Percentiles rank a stretch among this genome's conserved stretches.
phyloP scores from a whole-genome alignment of 352 stramenopile species.

The Phytophthora macrochlamydospora region DNA sequence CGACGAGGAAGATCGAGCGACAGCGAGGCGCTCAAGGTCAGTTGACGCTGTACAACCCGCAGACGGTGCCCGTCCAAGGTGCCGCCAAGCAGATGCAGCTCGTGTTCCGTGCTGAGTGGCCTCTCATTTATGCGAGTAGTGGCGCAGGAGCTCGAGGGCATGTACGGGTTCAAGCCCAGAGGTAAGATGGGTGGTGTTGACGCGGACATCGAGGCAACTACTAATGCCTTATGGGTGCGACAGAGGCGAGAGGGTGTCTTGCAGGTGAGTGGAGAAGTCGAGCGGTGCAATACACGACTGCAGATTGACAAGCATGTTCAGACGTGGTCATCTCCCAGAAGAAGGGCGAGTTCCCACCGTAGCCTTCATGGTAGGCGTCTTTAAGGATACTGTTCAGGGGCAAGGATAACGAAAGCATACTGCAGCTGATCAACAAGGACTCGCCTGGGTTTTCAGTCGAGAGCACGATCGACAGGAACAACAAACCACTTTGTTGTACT shows the following conservation, averaged over 20 bases:
- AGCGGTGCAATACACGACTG: neutral
- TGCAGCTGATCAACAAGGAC: conserved; percentile 51
- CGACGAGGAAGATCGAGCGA: conserved; percentile 41
- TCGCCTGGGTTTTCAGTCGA: conserved; percentile 37
- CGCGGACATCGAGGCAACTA: neutral
- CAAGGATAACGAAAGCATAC: neutral
- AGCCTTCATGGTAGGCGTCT: conserved; percentile 59
- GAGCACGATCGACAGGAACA: conserved; percentile 50
- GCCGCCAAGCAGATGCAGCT: neutral
- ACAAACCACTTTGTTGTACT: neutral
- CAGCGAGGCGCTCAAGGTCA: conserved; percentile 51
- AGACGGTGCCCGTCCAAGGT: conserved; percentile 55
- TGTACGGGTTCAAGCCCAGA: conserved; percentile 64
- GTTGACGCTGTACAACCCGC: conserved; percentile 63
- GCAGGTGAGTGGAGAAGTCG: conserved; percentile 37
- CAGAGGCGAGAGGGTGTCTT: conserved; percentile 59
- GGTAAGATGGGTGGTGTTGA: conserved; percentile 17
- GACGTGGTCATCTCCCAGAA: conserved; percentile 83
- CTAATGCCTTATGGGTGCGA: neutral
- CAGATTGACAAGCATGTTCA: conserved; percentile 19
- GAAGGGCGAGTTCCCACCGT: conserved; percentile 68
- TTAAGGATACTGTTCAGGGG: neutral
- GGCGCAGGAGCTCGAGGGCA: conserved; percentile 49
- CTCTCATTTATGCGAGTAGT: conserved; percentile 30
- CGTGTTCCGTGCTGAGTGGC: neutral